A percentile compares a stretch with the other conserved stretches of the same genome.
Conservation (phyloP, 768 basidiomycete genomes). For the Pholiota molesta region DNA sequence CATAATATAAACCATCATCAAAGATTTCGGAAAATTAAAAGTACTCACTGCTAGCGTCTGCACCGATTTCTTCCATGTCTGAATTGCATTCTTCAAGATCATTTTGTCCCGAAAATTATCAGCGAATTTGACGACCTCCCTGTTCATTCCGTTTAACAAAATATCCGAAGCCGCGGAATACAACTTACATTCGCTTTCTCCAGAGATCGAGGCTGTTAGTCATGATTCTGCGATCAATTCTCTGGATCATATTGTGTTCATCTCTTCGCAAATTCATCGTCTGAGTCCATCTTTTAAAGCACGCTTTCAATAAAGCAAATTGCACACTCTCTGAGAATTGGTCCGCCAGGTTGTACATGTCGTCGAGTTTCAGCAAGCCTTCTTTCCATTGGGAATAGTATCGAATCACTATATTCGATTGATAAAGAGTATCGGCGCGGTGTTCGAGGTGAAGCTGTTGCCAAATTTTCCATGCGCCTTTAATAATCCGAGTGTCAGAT, state of each 20-base stretch:
- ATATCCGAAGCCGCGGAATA: not conserved
- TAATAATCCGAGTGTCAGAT: conserved; percentile 53
- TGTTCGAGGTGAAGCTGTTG: conserved; percentile 55
- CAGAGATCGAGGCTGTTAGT: conserved; percentile 53
- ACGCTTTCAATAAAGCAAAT: conserved; percentile 38
- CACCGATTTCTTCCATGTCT: conserved; percentile 57
- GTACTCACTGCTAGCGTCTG: conserved; percentile 48
- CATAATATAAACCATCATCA: too few relatives aligned
- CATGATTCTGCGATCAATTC: conserved; percentile 51
- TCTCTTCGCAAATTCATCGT: conserved; percentile 44
- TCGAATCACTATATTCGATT: conserved; percentile 42
- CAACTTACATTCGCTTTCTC: conserved; percentile 58
- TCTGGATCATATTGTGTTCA: conserved; percentile 47
- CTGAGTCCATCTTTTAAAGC: conserved; percentile 64
- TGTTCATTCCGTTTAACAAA: not conserved
- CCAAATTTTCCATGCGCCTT: conserved; percentile 71
- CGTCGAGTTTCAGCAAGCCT: conserved; percentile 40
- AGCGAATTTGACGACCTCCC: conserved; percentile 13
- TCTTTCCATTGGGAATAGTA: conserved; percentile 59
- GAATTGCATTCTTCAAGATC: conserved; percentile 48
- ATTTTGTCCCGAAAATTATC: conserved; percentile 14
- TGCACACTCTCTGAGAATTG: conserved; percentile 42
- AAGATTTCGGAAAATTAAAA: too few relatives aligned
- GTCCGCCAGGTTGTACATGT: conserved; percentile 53
- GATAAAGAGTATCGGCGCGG: conserved; percentile 54